Conservation (phyloP, 176 grass and related monocot species). For the Oryza punctata region DNA sequence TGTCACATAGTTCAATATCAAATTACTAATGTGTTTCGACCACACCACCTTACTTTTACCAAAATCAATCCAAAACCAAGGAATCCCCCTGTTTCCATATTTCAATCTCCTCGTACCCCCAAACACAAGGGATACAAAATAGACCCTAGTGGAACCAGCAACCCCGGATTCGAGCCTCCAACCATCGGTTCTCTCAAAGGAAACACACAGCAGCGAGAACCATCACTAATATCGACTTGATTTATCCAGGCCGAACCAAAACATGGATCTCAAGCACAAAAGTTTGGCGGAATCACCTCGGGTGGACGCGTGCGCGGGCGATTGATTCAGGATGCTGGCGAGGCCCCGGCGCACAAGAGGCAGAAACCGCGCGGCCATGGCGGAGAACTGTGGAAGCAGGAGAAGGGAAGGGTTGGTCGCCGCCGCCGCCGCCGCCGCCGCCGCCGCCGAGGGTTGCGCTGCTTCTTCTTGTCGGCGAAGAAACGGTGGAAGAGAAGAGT, state of each 20-base stretch:
- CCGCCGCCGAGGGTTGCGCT: background rate
- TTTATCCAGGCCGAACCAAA: background rate
- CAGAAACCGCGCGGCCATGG: slow-evolving; percentile 55
- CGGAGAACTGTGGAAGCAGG: slow-evolving; percentile 6
- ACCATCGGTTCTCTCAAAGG: background rate
- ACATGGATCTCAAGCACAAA: background rate
- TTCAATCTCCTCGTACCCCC: background rate
- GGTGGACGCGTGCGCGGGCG: background rate
- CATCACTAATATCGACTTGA: background rate
- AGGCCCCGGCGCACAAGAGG: slow-evolving; percentile 42
- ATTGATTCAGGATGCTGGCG: background rate
- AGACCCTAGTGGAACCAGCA: background rate
- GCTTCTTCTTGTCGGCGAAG: background rate
- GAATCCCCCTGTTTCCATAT: background rate
- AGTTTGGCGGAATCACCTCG: slow-evolving; percentile 19
- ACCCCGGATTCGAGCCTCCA: background rate
- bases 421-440: background rate
- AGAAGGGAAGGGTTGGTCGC: background rate
- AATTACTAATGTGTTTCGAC: background rate
- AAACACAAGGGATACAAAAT: background rate
- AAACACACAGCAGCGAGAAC: background rate
- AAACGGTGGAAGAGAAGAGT: background rate
- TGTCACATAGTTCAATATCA: background rate
- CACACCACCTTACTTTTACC: background rate
- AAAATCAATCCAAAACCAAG: too few species aligned